phyloP scores from a whole-genome alignment of 1,284 basidiomycete genomes.

The Tilletia walkeri region DNA sequence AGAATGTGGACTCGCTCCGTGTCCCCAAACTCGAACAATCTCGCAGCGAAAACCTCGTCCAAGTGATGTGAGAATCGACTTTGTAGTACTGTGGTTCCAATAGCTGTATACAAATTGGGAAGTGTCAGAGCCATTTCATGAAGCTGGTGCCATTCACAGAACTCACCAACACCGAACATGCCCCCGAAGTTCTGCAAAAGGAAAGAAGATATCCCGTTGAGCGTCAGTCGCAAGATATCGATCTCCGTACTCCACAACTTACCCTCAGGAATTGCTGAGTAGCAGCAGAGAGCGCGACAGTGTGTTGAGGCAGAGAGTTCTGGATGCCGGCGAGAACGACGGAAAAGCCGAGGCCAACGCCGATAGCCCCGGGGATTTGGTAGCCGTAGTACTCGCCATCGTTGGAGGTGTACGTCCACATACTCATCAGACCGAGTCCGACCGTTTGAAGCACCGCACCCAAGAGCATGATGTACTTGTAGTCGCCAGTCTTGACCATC shows the following conservation, averaged over 20 bases:
- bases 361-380: not conserved
- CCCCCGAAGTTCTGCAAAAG: conserved; percentile 1
- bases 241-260: not conserved
- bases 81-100: not conserved
- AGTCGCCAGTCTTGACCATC: not conserved
- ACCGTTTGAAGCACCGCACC: not conserved
- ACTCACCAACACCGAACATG: conserved; percentile 5
- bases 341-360: not conserved
- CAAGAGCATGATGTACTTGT: conserved; percentile 9
- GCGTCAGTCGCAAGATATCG: not conserved
- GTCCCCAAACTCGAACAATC: not conserved
- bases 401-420: not conserved
- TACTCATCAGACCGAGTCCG: conserved; percentile 1
- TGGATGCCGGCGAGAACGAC: conserved; percentile 1
- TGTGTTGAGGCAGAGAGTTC: not conserved
- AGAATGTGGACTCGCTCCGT: not conserved
- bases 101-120: not conserved
- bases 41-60: not conserved
- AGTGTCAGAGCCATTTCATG: no score
- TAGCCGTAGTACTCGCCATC: not conserved
- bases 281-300: not conserved
- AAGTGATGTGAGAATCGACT: not conserved
- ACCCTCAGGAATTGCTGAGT: conserved; percentile 2
- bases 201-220: no score
- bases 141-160: not conserved